Conservation (phyloP, 495 filamentous ascomycete genomes). For the Hypoxylon perforatum region DNA sequence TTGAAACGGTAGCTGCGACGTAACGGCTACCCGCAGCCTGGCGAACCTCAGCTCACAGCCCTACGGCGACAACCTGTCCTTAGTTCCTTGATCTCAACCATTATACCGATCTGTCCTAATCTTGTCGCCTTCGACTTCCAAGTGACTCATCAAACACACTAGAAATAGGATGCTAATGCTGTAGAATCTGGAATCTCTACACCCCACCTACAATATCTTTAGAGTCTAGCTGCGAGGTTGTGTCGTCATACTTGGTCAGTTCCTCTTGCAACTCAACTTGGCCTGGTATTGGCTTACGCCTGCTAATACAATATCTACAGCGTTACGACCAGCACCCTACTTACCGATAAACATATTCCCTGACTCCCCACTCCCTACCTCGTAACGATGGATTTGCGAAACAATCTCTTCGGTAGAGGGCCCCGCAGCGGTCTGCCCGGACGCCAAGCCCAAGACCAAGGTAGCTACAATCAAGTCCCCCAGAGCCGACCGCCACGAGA, state of each 20-base stretch:
- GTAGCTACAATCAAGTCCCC: conserved; percentile 37
- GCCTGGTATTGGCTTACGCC: not conserved
- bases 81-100: too few species aligned
- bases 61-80: not conserved
- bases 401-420: conserved; percentile 52
- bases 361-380: not conserved
- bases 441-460: conserved; percentile 43
- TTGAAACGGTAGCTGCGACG: conserved; percentile 40
- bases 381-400: conserved; percentile 52
- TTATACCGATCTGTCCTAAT: conserved; percentile 17
- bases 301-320: not conserved
- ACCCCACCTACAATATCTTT: not conserved
- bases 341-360: not conserved
- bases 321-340: not conserved
- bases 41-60: conserved; percentile 3
- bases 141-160: not conserved
- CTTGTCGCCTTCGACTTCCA: conserved; percentile 1
- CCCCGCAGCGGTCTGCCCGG: conserved; percentile 46
- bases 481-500: conserved; percentile 38
- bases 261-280: conserved; percentile 4
- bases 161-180: conserved; percentile 6
- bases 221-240: not conserved
- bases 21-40: conserved; percentile 24
- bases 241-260: conserved; percentile 1
- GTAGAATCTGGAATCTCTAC: conserved; percentile 17